phyloP scores from a whole-genome alignment of 257 asterid genomes.

The Mitragyna speciosa region DNA sequence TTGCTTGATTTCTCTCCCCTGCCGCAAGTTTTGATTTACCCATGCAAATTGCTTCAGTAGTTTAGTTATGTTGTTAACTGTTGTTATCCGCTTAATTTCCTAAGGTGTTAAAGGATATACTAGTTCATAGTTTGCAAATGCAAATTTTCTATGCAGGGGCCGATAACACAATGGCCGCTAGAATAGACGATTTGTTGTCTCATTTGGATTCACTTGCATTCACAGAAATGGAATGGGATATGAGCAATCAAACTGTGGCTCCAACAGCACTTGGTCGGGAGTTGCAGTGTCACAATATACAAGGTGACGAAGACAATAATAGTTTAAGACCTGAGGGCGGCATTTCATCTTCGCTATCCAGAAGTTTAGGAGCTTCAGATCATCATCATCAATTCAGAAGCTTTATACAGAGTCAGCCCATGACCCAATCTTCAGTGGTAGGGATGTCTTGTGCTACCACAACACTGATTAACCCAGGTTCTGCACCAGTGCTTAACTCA shows the following conservation, averaged over 20 bases:
- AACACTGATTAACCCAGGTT: slow-evolving; percentile 59
- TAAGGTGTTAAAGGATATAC: slow-evolving; percentile 7
- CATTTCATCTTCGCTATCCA: slow-evolving; percentile 39
- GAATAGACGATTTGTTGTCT: slow-evolving; percentile 58
- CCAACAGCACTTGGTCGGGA: slow-evolving; percentile 49
- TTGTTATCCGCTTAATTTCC: slow-evolving; percentile 7
- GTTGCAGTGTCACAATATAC: slow-evolving; percentile 47
- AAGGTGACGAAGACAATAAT: slow-evolving; percentile 50
- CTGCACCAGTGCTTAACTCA: slow-evolving; percentile 78
- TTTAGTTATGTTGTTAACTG: not conserved
- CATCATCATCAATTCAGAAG: slow-evolving; percentile 55
- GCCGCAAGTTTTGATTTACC: not conserved
- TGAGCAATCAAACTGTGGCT: slow-evolving; percentile 51
- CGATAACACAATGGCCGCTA: slow-evolving; percentile 48
- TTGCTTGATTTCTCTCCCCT: slow-evolving; percentile 10
- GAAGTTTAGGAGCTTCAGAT: slow-evolving; percentile 47
- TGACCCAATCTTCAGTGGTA: slow-evolving; percentile 70
- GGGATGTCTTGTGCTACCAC: slow-evolving; percentile 81
- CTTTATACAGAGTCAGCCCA: slow-evolving; percentile 66
- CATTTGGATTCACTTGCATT: slow-evolving; percentile 77
- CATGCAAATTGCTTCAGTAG: not conserved
- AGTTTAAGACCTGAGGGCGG: slow-evolving; percentile 44
- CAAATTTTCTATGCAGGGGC: slow-evolving; percentile 58
- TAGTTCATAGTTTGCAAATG: slow-evolving; percentile 32
- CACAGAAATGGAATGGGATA: slow-evolving; percentile 76